Conservation (phyloP, 805 yeast genomes). For the Starmerella riodocensis region DNA sequence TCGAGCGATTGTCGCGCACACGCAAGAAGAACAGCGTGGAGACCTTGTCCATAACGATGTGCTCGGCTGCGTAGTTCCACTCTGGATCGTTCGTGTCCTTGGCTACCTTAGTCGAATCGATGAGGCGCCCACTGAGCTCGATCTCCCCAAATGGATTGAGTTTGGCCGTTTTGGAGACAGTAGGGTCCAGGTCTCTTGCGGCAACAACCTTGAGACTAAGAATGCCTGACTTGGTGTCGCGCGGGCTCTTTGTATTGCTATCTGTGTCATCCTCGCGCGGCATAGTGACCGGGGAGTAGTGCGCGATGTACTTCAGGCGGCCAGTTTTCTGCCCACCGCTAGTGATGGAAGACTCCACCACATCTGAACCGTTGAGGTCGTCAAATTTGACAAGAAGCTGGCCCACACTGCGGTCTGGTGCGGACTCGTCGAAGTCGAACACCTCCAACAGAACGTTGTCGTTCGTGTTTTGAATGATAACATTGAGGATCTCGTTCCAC, state of each 20-base stretch:
- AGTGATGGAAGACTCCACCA: slow-evolving; percentile 43
- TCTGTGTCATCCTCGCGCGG: slow-evolving; percentile 27
- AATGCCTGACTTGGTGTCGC: slow-evolving; percentile 90
- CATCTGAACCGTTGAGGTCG: slow-evolving; percentile 38
- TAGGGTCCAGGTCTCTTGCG: slow-evolving; percentile 41
- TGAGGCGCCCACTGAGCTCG: slow-evolving; percentile 46
- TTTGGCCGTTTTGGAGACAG: slow-evolving; percentile 35
- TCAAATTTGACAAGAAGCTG: slow-evolving; percentile 61
- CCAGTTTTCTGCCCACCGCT: slow-evolving; percentile 82
- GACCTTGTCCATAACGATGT: slow-evolving; percentile 58
- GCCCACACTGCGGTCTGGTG: slow-evolving; percentile 72
- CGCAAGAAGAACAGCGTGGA: slow-evolving; percentile 55
- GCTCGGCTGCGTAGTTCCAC: slow-evolving; percentile 52
- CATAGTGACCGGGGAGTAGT: slow-evolving; percentile 59
- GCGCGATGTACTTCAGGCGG: slow-evolving; percentile 51
- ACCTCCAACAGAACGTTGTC: slow-evolving; percentile 68
- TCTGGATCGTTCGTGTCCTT: slow-evolving; percentile 54
- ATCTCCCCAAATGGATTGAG: slow-evolving; percentile 59
- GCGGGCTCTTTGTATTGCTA: slow-evolving; percentile 55
- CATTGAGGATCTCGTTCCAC: slow-evolving; percentile 68
- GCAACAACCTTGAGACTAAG: slow-evolving; percentile 52
- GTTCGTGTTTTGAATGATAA: slow-evolving; percentile 59
- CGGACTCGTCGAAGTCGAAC: slow-evolving; percentile 64
- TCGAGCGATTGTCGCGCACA: slow-evolving; percentile 48
- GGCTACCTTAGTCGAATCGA: slow-evolving; percentile 43